Evolutionary conservation across 495 filamentous ascomycete genomes (phyloP), one percentile per base, ranked within the genome.

Genomic region (Hyaloscypha variabilis): DNA sequence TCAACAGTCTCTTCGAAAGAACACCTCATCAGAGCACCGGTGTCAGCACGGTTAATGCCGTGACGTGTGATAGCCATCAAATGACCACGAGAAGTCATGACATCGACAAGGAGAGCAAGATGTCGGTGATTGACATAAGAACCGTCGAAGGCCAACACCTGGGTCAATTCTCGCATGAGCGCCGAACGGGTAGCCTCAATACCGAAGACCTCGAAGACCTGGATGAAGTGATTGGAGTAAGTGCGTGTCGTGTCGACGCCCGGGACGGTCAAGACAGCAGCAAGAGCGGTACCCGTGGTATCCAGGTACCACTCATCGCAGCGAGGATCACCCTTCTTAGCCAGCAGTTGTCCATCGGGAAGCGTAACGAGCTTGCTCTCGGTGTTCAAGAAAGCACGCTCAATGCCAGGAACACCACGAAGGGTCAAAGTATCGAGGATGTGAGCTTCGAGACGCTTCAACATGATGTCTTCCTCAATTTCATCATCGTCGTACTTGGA

Each of bases 1-100:
- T 99, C 95, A 34, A 99, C 95, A 0, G 95, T 99, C 72, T 99
- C 96, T 79, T 99, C 95, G 78, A 99, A 99, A 10, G 95, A 99
- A 82, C 95, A 99, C 74, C 95, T 89, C 95, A 99, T 99, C 71
- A 99, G 82, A 2, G 95, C 95, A 81, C 95, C 95, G 55, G 96
- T 99, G 71, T 99, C 96, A 14, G 93, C 90, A 69, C 96, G 87
- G 78, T 99, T 99, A 77, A 99, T 99, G 80, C 95, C 95, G 67
- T 98, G 96, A 76, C 95, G 92, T 63, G 95, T 98, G 60, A 98
- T 93, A 6, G 95, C 94, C 75, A 96, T 96, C 69, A 99, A 83
- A 69, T 90, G 89, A 54, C 95, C 95, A 53, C 95, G 87, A 59
- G 94, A 91, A 21, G 94, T 97, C 95, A 99, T 99, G 59, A 99